Base-by-base conservation (phyloP, 73 alveolate genomes). In the Diophrys appendiculata region DNA sequence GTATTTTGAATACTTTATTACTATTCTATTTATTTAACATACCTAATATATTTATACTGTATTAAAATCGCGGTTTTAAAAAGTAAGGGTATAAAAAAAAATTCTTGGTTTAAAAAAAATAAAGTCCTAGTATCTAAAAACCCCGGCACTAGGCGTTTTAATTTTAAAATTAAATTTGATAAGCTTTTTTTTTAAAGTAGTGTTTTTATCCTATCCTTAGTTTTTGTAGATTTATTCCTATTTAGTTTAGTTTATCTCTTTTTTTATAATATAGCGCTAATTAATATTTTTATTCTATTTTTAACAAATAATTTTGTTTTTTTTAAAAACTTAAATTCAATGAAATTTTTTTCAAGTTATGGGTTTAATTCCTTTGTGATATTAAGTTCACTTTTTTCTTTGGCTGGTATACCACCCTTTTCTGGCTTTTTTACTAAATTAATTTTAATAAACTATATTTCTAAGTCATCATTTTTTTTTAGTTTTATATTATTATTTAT, bases 381-480 rank as follows among this genome's bases (percentile, higher is more conserved):
- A 5, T 60, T n/a, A 3, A 3, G n/a, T 18, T 43, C 30, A n/a
- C n/a, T 60, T 3, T 60, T 60, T 23, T 60, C 71, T 60, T 13
- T 60, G 71, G 71, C 71, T 2, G 71, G 71, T 11, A 25, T 60
- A 23, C 71, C 71, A 11, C 71, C 71, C 14, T 25, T 60, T 60
- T 14, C 33, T 60, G 71, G 71, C n/a, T 60, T 60, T 60, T 60
- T 60, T 60, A 60, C 71, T 13, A 60, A 60, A n/a, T 60, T 60
- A 25, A 3, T 60, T 60, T 60, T 60, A 60, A 11, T 60, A 11
- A 60, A 14, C n/a, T 23, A 13, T 60, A 11, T 60, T 11, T 11
- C n/a, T 13, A 60, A 60, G 13, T 60, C 71, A 13, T 60, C 5
- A 3, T 60, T 25, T 60, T 23, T 60, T n/a, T 60, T 23, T 3